Conservation (phyloP, 768 basidiomycete genomes). For the Cantharellus anzutake region DNA sequence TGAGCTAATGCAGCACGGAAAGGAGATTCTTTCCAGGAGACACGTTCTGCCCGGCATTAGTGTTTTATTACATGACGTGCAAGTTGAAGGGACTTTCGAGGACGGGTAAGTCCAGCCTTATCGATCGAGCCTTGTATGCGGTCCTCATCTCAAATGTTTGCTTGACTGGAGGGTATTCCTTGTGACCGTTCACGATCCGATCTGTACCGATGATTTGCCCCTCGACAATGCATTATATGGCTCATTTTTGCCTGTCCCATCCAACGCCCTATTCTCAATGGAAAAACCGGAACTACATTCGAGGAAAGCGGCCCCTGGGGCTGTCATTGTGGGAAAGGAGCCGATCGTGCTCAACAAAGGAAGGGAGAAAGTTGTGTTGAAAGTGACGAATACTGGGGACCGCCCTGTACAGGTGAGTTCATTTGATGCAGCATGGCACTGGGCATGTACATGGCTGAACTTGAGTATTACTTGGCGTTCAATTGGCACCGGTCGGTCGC, state of each 20-base stretch:
- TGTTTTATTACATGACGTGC: slow-evolving; percentile 61
- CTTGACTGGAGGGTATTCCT: slow-evolving; percentile 49
- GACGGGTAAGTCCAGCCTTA: slow-evolving; percentile 43
- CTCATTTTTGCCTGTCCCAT: slow-evolving; percentile 75
- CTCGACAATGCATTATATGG: slow-evolving; percentile 79
- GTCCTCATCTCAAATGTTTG: not conserved
- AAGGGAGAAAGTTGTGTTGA: slow-evolving; percentile 44
- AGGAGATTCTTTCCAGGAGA: slow-evolving; percentile 64
- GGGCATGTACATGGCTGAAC: not conserved
- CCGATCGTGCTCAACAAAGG: slow-evolving; percentile 61
- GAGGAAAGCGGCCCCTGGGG: slow-evolving; percentile 46
- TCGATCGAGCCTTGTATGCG: not conserved
- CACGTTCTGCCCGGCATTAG: slow-evolving; percentile 80
- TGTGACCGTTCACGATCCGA: slow-evolving; percentile 93
- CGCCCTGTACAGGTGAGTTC: slow-evolving; percentile 66
- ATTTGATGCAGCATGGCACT: not conserved
- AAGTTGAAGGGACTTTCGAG: slow-evolving; percentile 82
- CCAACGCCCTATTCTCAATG: slow-evolving; percentile 42
- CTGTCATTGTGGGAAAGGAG: slow-evolving; percentile 45
- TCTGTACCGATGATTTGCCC: slow-evolving; percentile 67
- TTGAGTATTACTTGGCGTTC: not conserved
- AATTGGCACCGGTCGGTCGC: not conserved
- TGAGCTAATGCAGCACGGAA: slow-evolving; percentile 87
- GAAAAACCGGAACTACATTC: slow-evolving; percentile 30
- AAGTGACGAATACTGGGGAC: slow-evolving; percentile 82